Conservation (phyloP, 345 rosid species). For the Ailanthus altissimus region DNA sequence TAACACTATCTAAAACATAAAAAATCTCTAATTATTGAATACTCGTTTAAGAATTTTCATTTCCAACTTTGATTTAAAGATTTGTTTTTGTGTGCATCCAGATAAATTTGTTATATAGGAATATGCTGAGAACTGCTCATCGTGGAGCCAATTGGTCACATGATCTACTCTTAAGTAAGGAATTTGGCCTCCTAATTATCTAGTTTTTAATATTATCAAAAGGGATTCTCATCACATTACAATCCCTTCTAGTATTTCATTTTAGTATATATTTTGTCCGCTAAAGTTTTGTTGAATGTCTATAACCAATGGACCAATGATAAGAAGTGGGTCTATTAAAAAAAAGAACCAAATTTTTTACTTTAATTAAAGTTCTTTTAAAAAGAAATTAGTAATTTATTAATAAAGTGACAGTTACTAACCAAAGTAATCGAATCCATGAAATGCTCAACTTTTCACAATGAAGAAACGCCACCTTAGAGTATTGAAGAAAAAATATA, state of each 20-base stretch:
- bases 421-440: constrained; percentile 3
- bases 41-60: too few relatives aligned
- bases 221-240: not conserved
- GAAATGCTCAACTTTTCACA: not conserved
- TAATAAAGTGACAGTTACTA: constrained; percentile 13
- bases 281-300: not conserved
- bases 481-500: too few relatives aligned
- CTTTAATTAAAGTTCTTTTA: not conserved
- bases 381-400: not conserved
- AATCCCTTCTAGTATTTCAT: not conserved
- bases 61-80: too few relatives aligned
- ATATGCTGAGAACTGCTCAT: not conserved
- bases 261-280: not conserved
- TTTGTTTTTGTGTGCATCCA: too few relatives aligned
- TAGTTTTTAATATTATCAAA: not conserved
- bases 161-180: not conserved
- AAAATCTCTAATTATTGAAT: too few relatives aligned
- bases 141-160: not conserved
- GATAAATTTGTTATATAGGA: too few relatives aligned
- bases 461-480: too few relatives aligned
- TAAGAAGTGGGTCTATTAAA: not conserved
- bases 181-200: not conserved
- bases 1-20: too few relatives aligned
- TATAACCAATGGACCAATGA: constrained; percentile 9
- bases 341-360: too few relatives aligned